phyloP scores from a whole-genome alignment of 805 yeast genomes.

The Candida glaebosa region DNA sequence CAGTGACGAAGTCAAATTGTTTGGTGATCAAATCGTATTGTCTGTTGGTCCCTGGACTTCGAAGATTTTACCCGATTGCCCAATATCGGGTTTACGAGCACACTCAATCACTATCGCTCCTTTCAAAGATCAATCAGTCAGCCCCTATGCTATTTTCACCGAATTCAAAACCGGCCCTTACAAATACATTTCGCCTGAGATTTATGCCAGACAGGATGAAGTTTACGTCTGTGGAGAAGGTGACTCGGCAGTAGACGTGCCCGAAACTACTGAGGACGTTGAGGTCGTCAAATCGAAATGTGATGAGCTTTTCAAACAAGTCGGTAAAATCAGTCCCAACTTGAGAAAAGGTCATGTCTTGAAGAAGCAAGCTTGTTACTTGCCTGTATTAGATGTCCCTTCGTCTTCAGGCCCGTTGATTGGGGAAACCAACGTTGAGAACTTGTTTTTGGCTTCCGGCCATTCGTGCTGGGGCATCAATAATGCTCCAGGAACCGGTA shows the following conservation, averaged over 20 bases:
- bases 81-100: constrained; percentile 90
- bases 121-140: constrained; percentile 61
- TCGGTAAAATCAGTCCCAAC: constrained; percentile 68
- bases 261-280: constrained; percentile 92
- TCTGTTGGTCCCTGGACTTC: constrained; percentile 98
- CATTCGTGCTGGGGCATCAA: constrained; percentile 99
- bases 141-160: constrained; percentile 92
- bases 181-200: constrained; percentile 83
- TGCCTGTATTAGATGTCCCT: constrained; percentile 92
- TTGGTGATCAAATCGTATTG: constrained; percentile 75
- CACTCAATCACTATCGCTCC: constrained; percentile 93
- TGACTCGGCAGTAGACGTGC: constrained; percentile 83
- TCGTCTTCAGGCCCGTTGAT: constrained; percentile 89
- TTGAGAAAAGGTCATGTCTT: constrained; percentile 71
- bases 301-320: constrained; percentile 79
- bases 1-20: background rate
- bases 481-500: constrained; percentile 97
- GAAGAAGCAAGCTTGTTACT: constrained; percentile 88
- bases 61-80: constrained; percentile 84
- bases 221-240: constrained; percentile 98
- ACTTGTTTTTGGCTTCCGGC: constrained; percentile 80
- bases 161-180: constrained; percentile 72
- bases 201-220: constrained; percentile 93
- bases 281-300: constrained; percentile 84
- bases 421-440: constrained; percentile 87